Conservation (phyloP, 192 early-diverging fungal species). For the Thamnidium elegans region DNA sequence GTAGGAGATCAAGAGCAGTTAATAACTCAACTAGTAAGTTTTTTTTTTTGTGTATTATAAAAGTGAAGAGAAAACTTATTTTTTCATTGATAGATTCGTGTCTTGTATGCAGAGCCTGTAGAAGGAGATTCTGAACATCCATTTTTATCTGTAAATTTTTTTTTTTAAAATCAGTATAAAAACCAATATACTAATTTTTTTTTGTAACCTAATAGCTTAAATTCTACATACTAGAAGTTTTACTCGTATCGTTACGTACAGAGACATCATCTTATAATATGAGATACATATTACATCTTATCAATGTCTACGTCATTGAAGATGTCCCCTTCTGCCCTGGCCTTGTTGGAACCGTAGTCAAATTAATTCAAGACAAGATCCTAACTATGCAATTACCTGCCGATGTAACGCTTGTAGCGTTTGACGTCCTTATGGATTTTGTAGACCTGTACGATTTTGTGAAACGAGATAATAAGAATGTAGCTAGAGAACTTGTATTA, state of each 20-base stretch:
- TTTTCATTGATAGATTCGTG: slow-evolving; percentile 27
- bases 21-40: slow-evolving; percentile 49
- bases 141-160: slow-evolving; percentile 26
- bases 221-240: slow-evolving; percentile 63
- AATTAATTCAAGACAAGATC: slow-evolving; percentile 74
- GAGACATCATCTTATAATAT: slow-evolving; percentile 65
- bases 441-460: slow-evolving; percentile 63
- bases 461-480: slow-evolving; percentile 66
- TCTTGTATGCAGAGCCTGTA: slow-evolving; percentile 29
- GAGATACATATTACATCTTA: slow-evolving; percentile 62
- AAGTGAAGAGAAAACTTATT: not conserved
- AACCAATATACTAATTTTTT: not conserved
- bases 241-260: slow-evolving; percentile 60
- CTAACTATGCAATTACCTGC: slow-evolving; percentile 55
- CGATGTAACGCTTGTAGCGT: slow-evolving; percentile 58
- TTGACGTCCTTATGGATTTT: slow-evolving; percentile 62
- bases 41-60: not conserved
- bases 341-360: slow-evolving; percentile 62
- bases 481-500: slow-evolving; percentile 65
- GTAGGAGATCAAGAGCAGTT: slow-evolving; percentile 46
- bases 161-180: not conserved
- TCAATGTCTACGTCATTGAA: slow-evolving; percentile 69
- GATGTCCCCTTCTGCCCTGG: slow-evolving; percentile 76
- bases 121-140: slow-evolving; percentile 13
- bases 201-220: slow-evolving; percentile 47